Percentiles rank a stretch among this genome's conserved stretches.
Conservation (phyloP, 2,329 filamentous ascomycete genomes). For the Raffaelea deltoideospora region DNA sequence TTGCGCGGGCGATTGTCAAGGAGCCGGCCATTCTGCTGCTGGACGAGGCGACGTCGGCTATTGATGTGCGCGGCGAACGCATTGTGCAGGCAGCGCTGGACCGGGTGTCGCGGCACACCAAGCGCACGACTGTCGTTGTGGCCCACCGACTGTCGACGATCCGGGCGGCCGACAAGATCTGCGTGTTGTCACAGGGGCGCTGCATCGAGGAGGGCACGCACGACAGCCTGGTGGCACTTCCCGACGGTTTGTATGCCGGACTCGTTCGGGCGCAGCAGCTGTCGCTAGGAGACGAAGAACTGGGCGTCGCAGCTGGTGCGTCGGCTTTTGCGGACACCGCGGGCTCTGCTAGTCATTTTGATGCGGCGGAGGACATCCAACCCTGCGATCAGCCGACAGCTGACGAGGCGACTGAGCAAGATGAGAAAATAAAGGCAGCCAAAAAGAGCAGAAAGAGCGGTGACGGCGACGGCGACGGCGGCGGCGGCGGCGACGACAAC, state of each 20-base stretch:
- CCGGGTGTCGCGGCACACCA: conserved; percentile 32
- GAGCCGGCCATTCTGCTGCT: conserved; percentile 52
- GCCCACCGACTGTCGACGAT: conserved; percentile 40
- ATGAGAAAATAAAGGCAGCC: not conserved
- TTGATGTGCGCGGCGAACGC: conserved; percentile 52
- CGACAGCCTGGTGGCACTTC: conserved; percentile 46
- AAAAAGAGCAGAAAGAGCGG: not conserved
- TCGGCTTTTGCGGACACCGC: too few relatives aligned
- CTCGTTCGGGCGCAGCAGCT: conserved; percentile 51
- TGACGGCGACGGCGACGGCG: not conserved
- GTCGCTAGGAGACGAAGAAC: conserved; percentile 23
- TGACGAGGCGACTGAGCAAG: conserved; percentile 16
- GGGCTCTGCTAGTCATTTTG: too few relatives aligned
- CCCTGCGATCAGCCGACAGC: too few relatives aligned
- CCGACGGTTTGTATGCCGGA: conserved; percentile 49
- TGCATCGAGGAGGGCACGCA: conserved; percentile 66
- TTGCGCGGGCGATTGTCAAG: conserved; percentile 55
- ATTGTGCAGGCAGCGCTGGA: conserved; percentile 50
- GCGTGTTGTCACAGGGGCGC: conserved; percentile 57
- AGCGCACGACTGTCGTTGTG: conserved; percentile 76
- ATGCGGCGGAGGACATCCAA: too few relatives aligned
- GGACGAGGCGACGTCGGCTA: conserved; percentile 53
- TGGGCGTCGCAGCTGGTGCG: too few relatives aligned
- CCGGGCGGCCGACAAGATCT: conserved; percentile 62
- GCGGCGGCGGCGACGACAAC: not conserved